Evolutionary conservation across 2,329 filamentous ascomycete genomes (phyloP).

Genomic region (Pyricularia grisea): DNA sequence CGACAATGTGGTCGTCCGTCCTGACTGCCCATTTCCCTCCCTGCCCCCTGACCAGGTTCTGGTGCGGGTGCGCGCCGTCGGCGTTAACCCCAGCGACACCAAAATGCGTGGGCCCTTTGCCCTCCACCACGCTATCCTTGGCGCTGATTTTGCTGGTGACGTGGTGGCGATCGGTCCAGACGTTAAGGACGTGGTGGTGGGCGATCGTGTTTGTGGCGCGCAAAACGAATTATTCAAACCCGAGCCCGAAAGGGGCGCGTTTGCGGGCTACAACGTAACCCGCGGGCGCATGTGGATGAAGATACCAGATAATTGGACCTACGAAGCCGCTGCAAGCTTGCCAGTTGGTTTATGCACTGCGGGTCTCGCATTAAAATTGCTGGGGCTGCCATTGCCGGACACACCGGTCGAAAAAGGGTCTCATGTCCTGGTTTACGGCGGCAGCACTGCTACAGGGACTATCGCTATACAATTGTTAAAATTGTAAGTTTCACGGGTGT

Average conservation of each 20-base stretch:
- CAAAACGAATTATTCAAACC: slow-evolving; percentile 8
- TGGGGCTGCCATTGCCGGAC: slow-evolving; percentile 5
- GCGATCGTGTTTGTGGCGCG: slow-evolving; percentile 12
- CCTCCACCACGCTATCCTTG: slow-evolving; percentile 11
- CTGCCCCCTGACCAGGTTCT: background rate
- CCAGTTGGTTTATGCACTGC: slow-evolving; percentile 11
- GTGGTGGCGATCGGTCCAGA: slow-evolving; percentile 15
- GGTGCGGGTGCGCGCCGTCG: slow-evolving; percentile 12
- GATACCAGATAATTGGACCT: slow-evolving; percentile 6
- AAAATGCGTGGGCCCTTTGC: slow-evolving; percentile 18
- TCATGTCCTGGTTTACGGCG: slow-evolving; percentile 27
- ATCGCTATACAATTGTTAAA: slow-evolving; percentile 26
- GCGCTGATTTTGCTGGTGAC: slow-evolving; percentile 19
- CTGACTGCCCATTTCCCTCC: background rate
- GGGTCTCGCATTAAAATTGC: slow-evolving; percentile 7
- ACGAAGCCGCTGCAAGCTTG: slow-evolving; percentile 10
- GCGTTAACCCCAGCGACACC: slow-evolving; percentile 21
- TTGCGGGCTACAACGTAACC: slow-evolving; percentile 13
- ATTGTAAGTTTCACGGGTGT: slow-evolving; percentile 11
- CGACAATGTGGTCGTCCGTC: background rate
- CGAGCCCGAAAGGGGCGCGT: slow-evolving; percentile 11
- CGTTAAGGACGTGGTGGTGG: slow-evolving; percentile 5
- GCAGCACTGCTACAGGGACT: slow-evolving; percentile 25
- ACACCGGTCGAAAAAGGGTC: background rate
- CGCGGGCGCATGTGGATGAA: slow-evolving; percentile 8